phyloP scores from a whole-genome alignment of 345 rosid genomes.

The Raphanus sativus region DNA sequence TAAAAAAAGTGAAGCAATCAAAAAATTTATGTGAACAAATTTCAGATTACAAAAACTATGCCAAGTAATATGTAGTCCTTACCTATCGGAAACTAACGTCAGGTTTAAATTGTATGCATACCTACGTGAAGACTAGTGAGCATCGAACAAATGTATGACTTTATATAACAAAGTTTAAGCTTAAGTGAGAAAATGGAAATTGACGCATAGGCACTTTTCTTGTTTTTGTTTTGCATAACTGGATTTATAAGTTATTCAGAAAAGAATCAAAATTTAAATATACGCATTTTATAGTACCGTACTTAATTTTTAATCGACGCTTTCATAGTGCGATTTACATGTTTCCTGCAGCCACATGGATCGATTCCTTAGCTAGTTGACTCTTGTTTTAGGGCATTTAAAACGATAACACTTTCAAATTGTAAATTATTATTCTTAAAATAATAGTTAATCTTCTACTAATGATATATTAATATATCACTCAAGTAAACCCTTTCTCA shows the following conservation, averaged over 20 bases:
- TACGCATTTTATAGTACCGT: constrained; percentile 8
- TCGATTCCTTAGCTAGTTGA: constrained; percentile 36
- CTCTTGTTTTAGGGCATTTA: constrained; percentile 20
- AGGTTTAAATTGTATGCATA: not conserved
- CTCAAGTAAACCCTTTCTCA: not conserved
- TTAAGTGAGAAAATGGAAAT: constrained; percentile 3
- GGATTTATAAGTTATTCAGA: constrained; percentile 6
- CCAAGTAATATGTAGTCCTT: not conserved
- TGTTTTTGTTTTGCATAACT: constrained; percentile 22
- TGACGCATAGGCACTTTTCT: constrained; percentile 18
- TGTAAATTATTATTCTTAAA: not conserved
- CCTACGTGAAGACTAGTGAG: not conserved
- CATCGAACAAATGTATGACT: not conserved
- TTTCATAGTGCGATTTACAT: constrained; percentile 25
- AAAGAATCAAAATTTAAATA: not conserved
- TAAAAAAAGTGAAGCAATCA: too few species aligned
- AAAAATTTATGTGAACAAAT: too few species aligned
- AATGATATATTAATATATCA: constrained; percentile 9
- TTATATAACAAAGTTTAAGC: not conserved
- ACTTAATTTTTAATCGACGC: not conserved
- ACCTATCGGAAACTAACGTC: not conserved
- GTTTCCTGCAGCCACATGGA: constrained; percentile 29
- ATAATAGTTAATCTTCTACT: not conserved
- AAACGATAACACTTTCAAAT: constrained; percentile 28
- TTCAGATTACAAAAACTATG: not conserved